Evolutionary conservation across 1,139 yeast genomes (phyloP).

Genomic region (Spencermartinsiella ligniputridi): DNA sequence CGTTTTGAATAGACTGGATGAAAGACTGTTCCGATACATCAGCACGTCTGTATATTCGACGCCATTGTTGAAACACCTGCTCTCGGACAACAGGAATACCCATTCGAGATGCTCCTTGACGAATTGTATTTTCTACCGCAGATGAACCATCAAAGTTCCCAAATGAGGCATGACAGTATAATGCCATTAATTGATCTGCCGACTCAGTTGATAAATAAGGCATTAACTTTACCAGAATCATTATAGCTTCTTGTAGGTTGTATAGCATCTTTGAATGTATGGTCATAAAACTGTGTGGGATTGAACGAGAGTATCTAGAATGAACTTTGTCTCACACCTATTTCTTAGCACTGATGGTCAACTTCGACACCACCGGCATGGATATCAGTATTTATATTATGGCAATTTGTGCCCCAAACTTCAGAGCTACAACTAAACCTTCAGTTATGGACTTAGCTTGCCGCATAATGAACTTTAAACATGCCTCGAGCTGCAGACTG

Average conservation of each 20-base stretch:
- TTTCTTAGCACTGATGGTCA: too few relatives aligned
- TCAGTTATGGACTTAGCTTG: too few relatives aligned
- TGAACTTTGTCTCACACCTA: too few relatives aligned
- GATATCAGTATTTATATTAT: too few relatives aligned
- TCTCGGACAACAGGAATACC: slow-evolving; percentile 18
- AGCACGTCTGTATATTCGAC: slow-evolving; percentile 15
- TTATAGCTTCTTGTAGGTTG: slow-evolving; percentile 15
- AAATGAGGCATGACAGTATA: slow-evolving; percentile 18
- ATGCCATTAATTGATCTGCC: slow-evolving; percentile 15
- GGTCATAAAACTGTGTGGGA: too few relatives aligned
- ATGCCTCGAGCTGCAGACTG: too few relatives aligned
- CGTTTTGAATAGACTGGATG: slow-evolving; percentile 15
- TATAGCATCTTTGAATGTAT: slow-evolving; percentile 9
- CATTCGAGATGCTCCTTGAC: slow-evolving; percentile 9
- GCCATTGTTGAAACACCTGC: slow-evolving; percentile 17
- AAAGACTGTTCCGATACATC: slow-evolving; percentile 17
- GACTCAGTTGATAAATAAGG: slow-evolving; percentile 10
- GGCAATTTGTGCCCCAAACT: too few relatives aligned
- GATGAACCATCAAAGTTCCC: slow-evolving; percentile 17
- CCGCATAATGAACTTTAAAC: too few relatives aligned
- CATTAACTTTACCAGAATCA: slow-evolving; percentile 16
- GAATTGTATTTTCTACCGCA: slow-evolving; percentile 10
- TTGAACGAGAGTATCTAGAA: too few relatives aligned
- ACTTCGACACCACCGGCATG: too few relatives aligned
- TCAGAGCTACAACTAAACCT: too few relatives aligned